Evolutionary conservation across 306 rosid species (phyloP), one percentile per base, ranked within the genome.

Genomic region (Glycine soja): DNA sequence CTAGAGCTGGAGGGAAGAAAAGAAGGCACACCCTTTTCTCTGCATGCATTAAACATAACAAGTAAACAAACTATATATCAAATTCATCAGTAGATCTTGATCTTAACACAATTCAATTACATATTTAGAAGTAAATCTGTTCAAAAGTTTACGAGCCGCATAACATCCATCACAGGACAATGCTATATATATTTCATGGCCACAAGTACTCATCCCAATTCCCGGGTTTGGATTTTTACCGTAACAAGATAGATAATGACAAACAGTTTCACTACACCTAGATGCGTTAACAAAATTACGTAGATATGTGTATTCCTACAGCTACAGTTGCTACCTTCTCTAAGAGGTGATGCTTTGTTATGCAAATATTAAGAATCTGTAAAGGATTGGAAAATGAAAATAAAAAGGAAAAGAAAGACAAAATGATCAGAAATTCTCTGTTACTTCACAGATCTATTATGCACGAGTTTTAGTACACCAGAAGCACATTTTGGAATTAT

Each of bases 291-390:
- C 54, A 77, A 7, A 50, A 57, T 1, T 30, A 36, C 8, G 52
- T 14, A 72, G 6, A 52, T n/a, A 62, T 9, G 19, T 46, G 61
- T 40, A 34, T 79, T 70, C 9, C 8, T 42, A 59, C 43, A 54
- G 32, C 42, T 43, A 61, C 71, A 72, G 50, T 65, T 67, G 77
- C 30, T 72, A 82, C 86, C 86, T 86, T 69, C 24, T 78, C 11
- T 66, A 24, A 69, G 36, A 53, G 54, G 52, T 18, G 84, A 74
- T 52, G 74, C 58, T 56, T 61, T 45, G 75, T 58, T 78, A 24
- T 67, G 82, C 18, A 52, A 76, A 18, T 50, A 66, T 73, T 18
- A 12, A 58, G 18, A 76, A 82, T 40, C 81, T 68, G 79, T 64
- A 10, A 36, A 53, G 15, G 24, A 7, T 7, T 43, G n/a, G 32